phyloP scores from a whole-genome alignment of 2,329 filamentous ascomycete species.

The Fusarium tuaranense region DNA sequence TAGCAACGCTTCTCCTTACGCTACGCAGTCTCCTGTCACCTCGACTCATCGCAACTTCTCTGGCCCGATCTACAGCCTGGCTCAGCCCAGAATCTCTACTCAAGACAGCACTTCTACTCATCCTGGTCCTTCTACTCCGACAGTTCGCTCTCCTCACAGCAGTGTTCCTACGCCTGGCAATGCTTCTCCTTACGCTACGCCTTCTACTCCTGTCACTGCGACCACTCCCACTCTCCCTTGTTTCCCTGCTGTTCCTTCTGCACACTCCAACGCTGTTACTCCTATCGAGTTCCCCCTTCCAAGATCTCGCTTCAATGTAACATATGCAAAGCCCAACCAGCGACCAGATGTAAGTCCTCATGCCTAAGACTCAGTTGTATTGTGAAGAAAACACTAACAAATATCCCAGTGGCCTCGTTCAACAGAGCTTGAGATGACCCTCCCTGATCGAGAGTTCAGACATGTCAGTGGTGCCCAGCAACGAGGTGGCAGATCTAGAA shows the following conservation, averaged over 20 bases:
- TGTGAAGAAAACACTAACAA: neutral
- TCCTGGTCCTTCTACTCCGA: neutral
- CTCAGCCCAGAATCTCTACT: neutral
- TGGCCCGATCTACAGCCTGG: neutral
- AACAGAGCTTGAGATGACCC: neutral
- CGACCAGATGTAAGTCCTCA: neutral
- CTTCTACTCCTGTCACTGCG: neutral
- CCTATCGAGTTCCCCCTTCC: neutral
- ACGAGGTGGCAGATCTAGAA: constrained; percentile 3
- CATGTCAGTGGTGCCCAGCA: neutral
- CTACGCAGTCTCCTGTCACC: neutral
- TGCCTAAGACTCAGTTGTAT: no score
- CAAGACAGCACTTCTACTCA: neutral
- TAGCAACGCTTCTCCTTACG: neutral
- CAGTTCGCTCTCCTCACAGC: neutral
- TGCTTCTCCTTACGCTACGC: neutral
- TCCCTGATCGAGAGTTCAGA: neutral
- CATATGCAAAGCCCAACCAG: neutral
- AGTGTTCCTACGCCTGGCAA: neutral
- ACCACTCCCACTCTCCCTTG: neutral
- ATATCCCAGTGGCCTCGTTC: neutral
- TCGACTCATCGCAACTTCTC: neutral
- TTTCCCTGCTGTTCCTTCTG: neutral
- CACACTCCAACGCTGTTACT: neutral
- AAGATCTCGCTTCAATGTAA: neutral